Evolutionary conservation across 768 basidiomycete species (phyloP), one percentile per base, ranked within the genome.

Genomic region (Naganishia antarctica): DNA sequence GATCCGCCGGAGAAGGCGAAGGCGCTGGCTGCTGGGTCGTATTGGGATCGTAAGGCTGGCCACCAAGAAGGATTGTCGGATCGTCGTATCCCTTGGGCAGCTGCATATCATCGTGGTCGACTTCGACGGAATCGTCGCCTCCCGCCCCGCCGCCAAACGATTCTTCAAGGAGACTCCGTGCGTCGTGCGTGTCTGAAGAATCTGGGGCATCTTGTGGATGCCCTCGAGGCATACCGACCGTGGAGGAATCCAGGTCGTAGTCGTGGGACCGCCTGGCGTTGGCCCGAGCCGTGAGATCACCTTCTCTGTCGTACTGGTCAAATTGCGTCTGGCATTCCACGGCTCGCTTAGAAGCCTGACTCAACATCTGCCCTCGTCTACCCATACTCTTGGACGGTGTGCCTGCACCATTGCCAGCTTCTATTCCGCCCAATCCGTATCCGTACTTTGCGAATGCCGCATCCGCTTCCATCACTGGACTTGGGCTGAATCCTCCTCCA

Each of bases 381-480:
- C 47, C 61, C 50, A 45, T 28, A 25, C 31, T 16, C 63, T 63
- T 58, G 53, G 64, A 66, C 40, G 13, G 46, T 48, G 31, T 60
- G 44, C n/a, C 64, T 57, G 45, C 49, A 47, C 18, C 32, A 41
- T 8, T 46, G 44, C 16, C 57, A 34, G 44, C 37, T 59, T 61
- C 18, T 60, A 66, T 21, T 58, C 63, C n/a, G 50, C 31, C 40
- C 60, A 53, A 4, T 34, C 37, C 48, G 40, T 32, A 29, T 47
- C 64, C 40, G 40, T 74, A 75, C 58, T 71, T 65, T 7, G 72
- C 63, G 25, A 77, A 59, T 8, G 70, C 70, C 8, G 74, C 70
- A 13, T 74, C 74, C 2, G 73, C 74, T 11, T 67, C 64, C 63
- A 75, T 66, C 12, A 64, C 58, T 41, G 73, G 71, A 47, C 67